Percentiles rank a stretch among this genome's conserved stretches.
phyloP scores from a whole-genome alignment of 1,284 basidiomycete genomes.

The Volvariella volvacea region DNA sequence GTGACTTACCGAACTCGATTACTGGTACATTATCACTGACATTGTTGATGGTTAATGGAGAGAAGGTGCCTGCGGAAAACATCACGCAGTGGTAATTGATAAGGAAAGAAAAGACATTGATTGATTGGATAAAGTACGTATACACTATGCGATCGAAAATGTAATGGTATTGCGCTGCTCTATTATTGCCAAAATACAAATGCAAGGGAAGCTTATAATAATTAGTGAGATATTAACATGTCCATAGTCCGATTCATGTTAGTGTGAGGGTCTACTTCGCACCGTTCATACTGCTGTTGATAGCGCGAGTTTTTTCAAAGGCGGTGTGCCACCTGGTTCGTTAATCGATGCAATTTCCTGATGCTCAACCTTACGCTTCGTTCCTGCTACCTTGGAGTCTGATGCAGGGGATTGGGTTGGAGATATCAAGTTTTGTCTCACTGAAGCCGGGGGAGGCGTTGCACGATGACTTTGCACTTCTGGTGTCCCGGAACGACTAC shows the following conservation, averaged over 20 bases:
- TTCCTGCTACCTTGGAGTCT: slow-evolving; percentile 42
- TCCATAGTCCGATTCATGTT: slow-evolving; percentile 6
- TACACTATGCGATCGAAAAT: too few species aligned
- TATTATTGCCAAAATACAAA: slow-evolving; percentile 1
- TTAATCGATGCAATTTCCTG: slow-evolving; percentile 29
- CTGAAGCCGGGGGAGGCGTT: slow-evolving; percentile 38
- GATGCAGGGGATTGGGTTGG: slow-evolving; percentile 41
- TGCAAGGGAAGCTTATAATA: slow-evolving; percentile 3
- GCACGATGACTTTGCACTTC: slow-evolving; percentile 17
- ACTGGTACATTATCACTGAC: too few species aligned
- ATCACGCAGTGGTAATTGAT: too few species aligned
- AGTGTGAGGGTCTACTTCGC: slow-evolving; percentile 5
- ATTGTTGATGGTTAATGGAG: too few species aligned
- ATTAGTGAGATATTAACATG: neutral
- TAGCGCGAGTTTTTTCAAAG: slow-evolving; percentile 51
- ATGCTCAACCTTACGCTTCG: slow-evolving; percentile 66
- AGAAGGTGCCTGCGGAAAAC: too few species aligned
- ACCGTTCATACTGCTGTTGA: slow-evolving; percentile 14
- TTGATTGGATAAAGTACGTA: too few species aligned
- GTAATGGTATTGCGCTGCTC: slow-evolving; percentile 6
- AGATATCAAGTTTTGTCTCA: slow-evolving; percentile 27
- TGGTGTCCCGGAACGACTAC: slow-evolving; percentile 26
- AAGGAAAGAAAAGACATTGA: too few species aligned
- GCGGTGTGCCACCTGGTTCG: slow-evolving; percentile 44
- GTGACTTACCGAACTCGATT: too few species aligned